Evolutionary conservation across 768 basidiomycete genomes (phyloP).

Genomic region (Trametes villosa): DNA sequence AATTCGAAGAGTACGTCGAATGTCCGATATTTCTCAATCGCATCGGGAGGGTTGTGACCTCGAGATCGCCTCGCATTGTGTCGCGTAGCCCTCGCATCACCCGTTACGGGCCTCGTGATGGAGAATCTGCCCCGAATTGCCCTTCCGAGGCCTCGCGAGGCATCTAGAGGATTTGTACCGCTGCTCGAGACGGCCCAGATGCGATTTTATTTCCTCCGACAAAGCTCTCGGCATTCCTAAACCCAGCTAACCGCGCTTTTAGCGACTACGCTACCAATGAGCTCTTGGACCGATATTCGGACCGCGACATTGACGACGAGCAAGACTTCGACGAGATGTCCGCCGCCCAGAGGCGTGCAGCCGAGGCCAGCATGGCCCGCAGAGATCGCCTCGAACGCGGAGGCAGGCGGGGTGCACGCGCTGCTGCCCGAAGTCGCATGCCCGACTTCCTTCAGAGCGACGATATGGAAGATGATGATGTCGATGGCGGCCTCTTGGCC

Average conservation of each 20-base stretch:
- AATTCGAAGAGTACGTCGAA: conserved; percentile 64
- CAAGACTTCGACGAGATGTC: conserved; percentile 70
- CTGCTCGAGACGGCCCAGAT: too few relatives aligned
- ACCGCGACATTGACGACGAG: conserved; percentile 85
- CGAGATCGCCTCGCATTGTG: too few relatives aligned
- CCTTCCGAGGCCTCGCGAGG: too few relatives aligned
- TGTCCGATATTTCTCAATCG: too few relatives aligned
- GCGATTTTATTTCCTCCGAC: too few relatives aligned
- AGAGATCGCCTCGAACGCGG: conserved; percentile 78
- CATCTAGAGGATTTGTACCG: too few relatives aligned
- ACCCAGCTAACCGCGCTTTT: too few relatives aligned
- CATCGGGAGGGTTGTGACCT: too few relatives aligned
- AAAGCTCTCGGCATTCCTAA: too few relatives aligned
- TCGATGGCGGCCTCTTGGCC: conserved; percentile 62
- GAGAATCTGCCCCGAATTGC: too few relatives aligned
- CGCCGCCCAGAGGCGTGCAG: conserved; percentile 73
- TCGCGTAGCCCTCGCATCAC: too few relatives aligned
- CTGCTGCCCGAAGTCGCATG: conserved; percentile 76
- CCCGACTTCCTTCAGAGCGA: conserved; percentile 90
- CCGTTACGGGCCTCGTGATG: too few relatives aligned
- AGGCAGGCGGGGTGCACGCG: conserved; percentile 72
- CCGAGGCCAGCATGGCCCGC: conserved; percentile 85
- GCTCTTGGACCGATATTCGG: conserved; percentile 84
- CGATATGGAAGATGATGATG: conserved; percentile 72
- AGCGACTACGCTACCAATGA: conserved; percentile 90